Base-by-base conservation (phyloP, 441 rosid genomes). In the Cnidoscolus chayamansa region DNA sequence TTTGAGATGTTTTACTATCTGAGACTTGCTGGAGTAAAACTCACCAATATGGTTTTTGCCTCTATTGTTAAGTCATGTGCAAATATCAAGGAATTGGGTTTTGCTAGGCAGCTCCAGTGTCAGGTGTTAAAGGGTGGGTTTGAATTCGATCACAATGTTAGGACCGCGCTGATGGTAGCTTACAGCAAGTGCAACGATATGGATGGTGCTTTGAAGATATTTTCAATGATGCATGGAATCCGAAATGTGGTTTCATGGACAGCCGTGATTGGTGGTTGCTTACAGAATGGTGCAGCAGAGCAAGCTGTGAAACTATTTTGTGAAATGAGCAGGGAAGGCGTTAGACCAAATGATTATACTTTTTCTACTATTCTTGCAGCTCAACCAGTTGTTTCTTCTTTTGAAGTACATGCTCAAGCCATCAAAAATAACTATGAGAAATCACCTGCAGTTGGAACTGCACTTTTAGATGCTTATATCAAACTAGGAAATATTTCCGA, bases 391-490 rank as follows among this genome's bases (percentile, higher is more conserved):
- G 70, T 89, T 59, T 86, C 90, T 71, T 88, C 91, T 77, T 74
- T 74, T 64, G 93, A 87, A 71, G 62, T 86, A 54, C 86, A 81
- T 72, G 88, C 86, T 65, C 71, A 86, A 49, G 81, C 74, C 63
- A 79, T 86, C 88, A 95, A 78, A 82, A 79, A 74, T 86, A 86
- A 83, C 77, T 85, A 86, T 74, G 81, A 71, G 35, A 87, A 78
- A 74, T 79, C 85, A 65, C 78, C 90, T 17, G 82, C 87, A 63
- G 80, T 90, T 78, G 98, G 95, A 75, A 91, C 96, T 13, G 93
- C 98, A 76, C 83, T 94, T 79, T 87, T 90, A 78, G 93, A 94
- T 77, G 88, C 88, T 85, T 94, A 94, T 76, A 87, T 90, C 3
- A 90, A 86, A 78, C 83, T 81, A 3, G 86, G 90, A 50, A 77